Percentiles rank a stretch among this genome's conserved stretches.
Evolutionary conservation across 2,329 filamentous ascomycete species (phyloP).

Genomic region (Alternaria sp.): DNA sequence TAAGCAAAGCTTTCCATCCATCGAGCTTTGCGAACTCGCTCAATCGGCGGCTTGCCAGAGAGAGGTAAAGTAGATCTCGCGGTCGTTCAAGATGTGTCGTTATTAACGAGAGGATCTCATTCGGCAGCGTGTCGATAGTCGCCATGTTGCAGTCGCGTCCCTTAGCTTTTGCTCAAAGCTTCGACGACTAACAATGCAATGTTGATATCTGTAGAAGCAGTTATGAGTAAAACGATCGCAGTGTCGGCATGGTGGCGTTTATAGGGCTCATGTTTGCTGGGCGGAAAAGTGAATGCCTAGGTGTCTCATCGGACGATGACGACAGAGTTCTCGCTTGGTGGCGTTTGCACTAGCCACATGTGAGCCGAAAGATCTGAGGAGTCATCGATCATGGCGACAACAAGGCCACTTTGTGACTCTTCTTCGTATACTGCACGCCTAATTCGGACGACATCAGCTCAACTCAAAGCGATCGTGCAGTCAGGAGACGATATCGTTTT

Average conservation of each 20-base stretch:
- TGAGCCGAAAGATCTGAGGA: not conserved
- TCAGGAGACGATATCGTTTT: not conserved
- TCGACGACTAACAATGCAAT: not conserved
- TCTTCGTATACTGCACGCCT: not conserved
- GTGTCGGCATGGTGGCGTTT: not conserved
- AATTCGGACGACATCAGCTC: not conserved
- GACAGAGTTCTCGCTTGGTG: conserved; percentile 20
- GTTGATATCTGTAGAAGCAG: not conserved
- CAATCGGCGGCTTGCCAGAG: conserved; percentile 32
- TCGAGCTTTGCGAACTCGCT: conserved; percentile 35
- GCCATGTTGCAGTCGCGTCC: conserved; percentile 18
- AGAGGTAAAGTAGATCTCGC: conserved; percentile 31
- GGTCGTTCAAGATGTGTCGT: conserved; percentile 37
- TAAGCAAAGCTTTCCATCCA: conserved; percentile 43
- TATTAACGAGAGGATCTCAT: conserved; percentile 43
- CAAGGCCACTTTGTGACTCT: conserved; percentile 1
- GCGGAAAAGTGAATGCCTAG: conserved; percentile 12
- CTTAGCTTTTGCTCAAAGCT: not conserved
- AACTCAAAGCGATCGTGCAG: not conserved
- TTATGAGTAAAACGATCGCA: not conserved
- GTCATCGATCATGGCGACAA: not conserved
- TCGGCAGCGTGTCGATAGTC: conserved; percentile 35
- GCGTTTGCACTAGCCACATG: conserved; percentile 13
- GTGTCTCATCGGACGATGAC: conserved; percentile 20
- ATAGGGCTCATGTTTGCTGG: conserved; percentile 11